These are phyloP conservation scores for Ophiorrhiza pumila DNA, from an alignment of 257 asterid species.

Conservation along the genomic window DNA sequence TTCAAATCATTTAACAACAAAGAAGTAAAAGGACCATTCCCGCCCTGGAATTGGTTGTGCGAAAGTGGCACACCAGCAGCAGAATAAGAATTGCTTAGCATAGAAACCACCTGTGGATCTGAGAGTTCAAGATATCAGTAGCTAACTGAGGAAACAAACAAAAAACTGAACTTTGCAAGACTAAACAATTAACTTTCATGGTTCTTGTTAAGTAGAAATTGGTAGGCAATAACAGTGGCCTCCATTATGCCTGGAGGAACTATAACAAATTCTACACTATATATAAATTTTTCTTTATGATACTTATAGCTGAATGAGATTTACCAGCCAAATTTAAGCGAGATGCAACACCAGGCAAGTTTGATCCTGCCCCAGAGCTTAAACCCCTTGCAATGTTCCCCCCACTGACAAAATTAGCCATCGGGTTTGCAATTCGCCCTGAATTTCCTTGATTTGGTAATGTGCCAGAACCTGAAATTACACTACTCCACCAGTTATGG, in stretches of 20 bases:
- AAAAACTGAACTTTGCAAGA: background rate
- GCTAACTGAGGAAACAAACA: constrained; percentile 2
- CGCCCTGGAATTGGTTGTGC: constrained; percentile 75
- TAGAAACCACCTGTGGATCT: constrained; percentile 85
- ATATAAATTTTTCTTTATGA: background rate
- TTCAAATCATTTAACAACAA: constrained; percentile 62
- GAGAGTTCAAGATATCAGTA: constrained; percentile 39
- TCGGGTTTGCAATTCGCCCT: constrained; percentile 59
- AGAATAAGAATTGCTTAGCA: constrained; percentile 71
- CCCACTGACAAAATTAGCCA: constrained; percentile 64
- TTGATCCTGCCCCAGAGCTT: constrained; percentile 58
- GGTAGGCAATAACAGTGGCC: background rate
- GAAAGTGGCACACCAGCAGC: constrained; percentile 73
- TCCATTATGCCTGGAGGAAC: background rate
- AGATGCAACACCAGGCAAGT: constrained; percentile 67
- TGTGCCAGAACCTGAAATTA: constrained; percentile 54
- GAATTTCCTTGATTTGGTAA: constrained; percentile 64
- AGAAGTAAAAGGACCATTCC: constrained; percentile 54
- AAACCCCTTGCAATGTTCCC: constrained; percentile 60
- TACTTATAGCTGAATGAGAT: background rate
- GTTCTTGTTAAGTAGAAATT: background rate
- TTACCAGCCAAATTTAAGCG: constrained; percentile 68
- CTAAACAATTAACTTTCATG: background rate
- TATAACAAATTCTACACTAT: background rate
- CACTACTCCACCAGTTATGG: constrained; percentile 29